Evolutionary conservation across 73 alveolate species (phyloP), one percentile per base, ranked within the genome.

Genomic region (Blepharisma japonicum): DNA sequence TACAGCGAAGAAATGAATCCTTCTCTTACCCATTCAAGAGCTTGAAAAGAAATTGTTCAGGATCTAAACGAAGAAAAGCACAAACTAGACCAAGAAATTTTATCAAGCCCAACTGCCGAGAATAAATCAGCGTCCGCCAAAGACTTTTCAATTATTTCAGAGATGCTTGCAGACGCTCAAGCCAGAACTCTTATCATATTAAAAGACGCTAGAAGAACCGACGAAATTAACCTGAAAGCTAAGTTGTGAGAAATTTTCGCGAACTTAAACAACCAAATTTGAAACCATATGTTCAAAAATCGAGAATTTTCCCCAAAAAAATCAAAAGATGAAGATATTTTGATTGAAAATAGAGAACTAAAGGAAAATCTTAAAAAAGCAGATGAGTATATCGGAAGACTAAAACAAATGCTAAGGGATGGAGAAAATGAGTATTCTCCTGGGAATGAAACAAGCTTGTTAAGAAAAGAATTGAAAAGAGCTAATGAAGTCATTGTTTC

Each of bases 191-290:
- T 61, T 20, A 39, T 14, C 14, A 61, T 61, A 20, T 5, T 61
- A 14, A 61, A 61, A 61, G 18, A 61, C 14, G 39, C 50, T 14
- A 61, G 23, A 61, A 61, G 14, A n/a, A 20, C 18, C 14, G 74
- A 61, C 2, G 74, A 61, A 25, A 25, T 61, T n/a, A 61, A 39
- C 23, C 47, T 61, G n/a, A 61, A 61, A 5, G 74, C 74, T 14
- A 61, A 25, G 4, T 3, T 61, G 2, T 61, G 74, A 39, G 74
- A 61, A 61, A 48, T 61, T 61, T 61, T 61, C 5, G 23, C 14
- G 14, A 61, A 25, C 11, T 39, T 61, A 11, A 61, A 39, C 5
- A n/a, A 61, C 23, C n/a, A 25, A 11, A 14, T 61, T 20, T 61
- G 74, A 39, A 61, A 5, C 47, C 18, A 25, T 1, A 14, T n/a